Conservation (phyloP, 768 basidiomycete genomes). For the Boletus vinaceobasis region DNA sequence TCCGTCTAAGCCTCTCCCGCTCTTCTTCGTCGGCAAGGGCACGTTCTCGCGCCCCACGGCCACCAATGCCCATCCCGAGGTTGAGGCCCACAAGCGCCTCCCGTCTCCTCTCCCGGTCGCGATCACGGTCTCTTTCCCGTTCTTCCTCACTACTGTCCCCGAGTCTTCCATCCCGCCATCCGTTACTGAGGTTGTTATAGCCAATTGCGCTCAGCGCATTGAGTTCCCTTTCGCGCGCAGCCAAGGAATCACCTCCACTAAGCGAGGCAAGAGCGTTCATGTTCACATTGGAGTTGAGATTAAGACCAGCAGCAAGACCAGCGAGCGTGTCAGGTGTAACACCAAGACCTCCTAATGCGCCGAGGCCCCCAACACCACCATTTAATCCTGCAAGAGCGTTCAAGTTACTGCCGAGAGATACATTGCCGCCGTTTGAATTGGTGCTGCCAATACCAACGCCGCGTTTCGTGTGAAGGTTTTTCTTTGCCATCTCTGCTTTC, state of each 20-base stretch:
- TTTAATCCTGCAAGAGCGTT: slow-evolving; percentile 23
- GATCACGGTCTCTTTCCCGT: slow-evolving; percentile 49
- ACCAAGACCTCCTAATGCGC: slow-evolving; percentile 22
- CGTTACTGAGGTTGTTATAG: slow-evolving; percentile 31
- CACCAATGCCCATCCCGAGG: slow-evolving; percentile 24
- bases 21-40: slow-evolving; percentile 58
- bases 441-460: slow-evolving; percentile 68
- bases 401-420: slow-evolving; percentile 27
- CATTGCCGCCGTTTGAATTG: slow-evolving; percentile 25
- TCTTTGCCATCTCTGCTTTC: slow-evolving; percentile 99
- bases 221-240: slow-evolving; percentile 46
- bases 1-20: slow-evolving; percentile 52
- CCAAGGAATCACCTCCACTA: slow-evolving; percentile 28
- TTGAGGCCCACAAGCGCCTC: slow-evolving; percentile 42
- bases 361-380: slow-evolving; percentile 28
- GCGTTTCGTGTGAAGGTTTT: slow-evolving; percentile 95
- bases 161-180: slow-evolving; percentile 36
- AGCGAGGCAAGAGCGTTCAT: slow-evolving; percentile 26
- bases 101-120: slow-evolving; percentile 37
- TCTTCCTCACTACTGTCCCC: slow-evolving; percentile 34
- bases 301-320: slow-evolving; percentile 29
- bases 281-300: slow-evolving; percentile 27
- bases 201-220: slow-evolving; percentile 48
- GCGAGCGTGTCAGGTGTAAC: slow-evolving; percentile 29
- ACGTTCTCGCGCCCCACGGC: slow-evolving; percentile 60